Evolutionary conservation across 2,329 filamentous ascomycete genomes (phyloP).

Genomic region (Penicillium sp.): DNA sequence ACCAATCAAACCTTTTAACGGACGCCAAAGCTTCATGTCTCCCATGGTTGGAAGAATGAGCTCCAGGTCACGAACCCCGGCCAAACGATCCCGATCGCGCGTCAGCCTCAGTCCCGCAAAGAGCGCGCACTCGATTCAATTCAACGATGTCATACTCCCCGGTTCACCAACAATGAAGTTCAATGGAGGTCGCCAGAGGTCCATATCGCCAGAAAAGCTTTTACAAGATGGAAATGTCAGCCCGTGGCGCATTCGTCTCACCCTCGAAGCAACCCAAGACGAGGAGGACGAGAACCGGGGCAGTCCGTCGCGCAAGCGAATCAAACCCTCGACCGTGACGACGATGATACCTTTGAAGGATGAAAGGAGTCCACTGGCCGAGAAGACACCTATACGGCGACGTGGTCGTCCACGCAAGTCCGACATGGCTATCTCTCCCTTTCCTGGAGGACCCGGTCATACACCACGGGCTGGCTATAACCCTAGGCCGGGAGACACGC

Average conservation of each 20-base stretch:
- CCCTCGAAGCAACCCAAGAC: constrained; percentile 51
- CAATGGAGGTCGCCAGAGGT: constrained; percentile 29
- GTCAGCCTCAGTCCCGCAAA: constrained; percentile 39
- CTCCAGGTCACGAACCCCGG: constrained; percentile 11
- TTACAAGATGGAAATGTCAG: constrained; percentile 44
- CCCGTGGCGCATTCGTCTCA: constrained; percentile 52
- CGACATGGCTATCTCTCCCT: constrained; percentile 39
- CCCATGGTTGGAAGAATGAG: constrained; percentile 33
- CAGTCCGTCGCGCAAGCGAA: constrained; percentile 35
- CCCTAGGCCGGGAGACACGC: constrained; percentile 28
- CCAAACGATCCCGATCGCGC: constrained; percentile 28
- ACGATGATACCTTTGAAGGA: constrained; percentile 47
- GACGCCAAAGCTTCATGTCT: constrained; percentile 43
- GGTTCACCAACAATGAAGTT: constrained; percentile 38
- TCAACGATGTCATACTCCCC: constrained; percentile 46
- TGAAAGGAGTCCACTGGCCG: constrained; percentile 29
- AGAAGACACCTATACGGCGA: constrained; percentile 42
- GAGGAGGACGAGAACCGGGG: constrained; percentile 37
- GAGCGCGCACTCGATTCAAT: constrained; percentile 43
- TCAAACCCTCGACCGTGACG: constrained; percentile 36
- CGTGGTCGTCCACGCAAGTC: constrained; percentile 49
- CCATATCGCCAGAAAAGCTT: constrained; percentile 42
- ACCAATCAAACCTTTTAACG: constrained; percentile 40
- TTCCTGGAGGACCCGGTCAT: constrained; percentile 31
- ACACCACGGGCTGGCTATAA: constrained; percentile 22